phyloP scores from a whole-genome alignment of 148 eudicot genomes.

The Rhododendron ovatum region DNA sequence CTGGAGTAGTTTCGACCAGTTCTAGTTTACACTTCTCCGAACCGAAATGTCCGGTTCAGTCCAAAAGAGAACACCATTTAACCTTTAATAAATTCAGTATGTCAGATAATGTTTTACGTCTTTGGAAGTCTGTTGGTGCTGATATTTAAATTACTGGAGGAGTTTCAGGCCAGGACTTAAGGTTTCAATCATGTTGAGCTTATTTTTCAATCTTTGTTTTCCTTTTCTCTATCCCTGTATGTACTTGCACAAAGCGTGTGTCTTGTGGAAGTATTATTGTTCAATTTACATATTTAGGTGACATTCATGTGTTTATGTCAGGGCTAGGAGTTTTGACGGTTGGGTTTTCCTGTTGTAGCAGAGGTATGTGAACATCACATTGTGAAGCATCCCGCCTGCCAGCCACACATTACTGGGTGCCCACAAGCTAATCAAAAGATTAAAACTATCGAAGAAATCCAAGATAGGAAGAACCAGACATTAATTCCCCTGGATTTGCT shows the following conservation, averaged over 20 bases:
- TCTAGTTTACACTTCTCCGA: too few species aligned
- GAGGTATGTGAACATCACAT: conserved; percentile 13
- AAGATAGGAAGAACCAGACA: conserved; percentile 7
- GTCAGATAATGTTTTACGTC: not conserved
- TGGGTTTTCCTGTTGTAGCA: conserved; percentile 7
- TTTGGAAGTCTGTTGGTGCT: not conserved
- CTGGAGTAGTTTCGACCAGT: too few species aligned
- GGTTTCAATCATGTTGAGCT: not conserved
- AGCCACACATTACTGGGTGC: conserved; percentile 20
- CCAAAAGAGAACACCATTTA: not conserved
- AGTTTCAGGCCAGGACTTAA: not conserved
- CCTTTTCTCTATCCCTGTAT: not conserved
- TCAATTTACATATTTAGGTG: not conserved
- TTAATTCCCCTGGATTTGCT: conserved; percentile 9
- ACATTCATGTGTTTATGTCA: not conserved
- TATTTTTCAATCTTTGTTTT: not conserved
- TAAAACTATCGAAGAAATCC: not conserved
- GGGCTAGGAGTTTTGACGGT: not conserved
- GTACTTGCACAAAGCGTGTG: not conserved
- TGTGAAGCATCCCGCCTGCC: conserved; percentile 25
- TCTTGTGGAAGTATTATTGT: not conserved
- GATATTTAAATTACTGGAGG: not conserved
- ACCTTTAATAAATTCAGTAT: not conserved
- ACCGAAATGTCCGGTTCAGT: too few species aligned
- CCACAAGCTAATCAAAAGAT: conserved; percentile 1